These are phyloP conservation scores for Colletotrichum lini DNA, from an alignment of 2,329 filamentous ascomycete species.

Conservation along the genomic window DNA sequence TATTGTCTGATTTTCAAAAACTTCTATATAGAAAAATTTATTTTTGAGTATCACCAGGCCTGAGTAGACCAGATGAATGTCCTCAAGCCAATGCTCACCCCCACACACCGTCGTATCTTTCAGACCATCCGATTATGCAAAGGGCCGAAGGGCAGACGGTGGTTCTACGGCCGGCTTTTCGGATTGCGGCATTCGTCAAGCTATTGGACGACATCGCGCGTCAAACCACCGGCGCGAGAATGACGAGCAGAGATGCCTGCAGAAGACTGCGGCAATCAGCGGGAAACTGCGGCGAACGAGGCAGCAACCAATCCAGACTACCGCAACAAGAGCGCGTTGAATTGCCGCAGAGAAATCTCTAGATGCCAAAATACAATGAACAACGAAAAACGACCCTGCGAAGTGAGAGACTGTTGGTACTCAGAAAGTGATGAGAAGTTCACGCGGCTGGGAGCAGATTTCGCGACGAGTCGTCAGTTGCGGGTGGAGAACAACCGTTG, in stretches of 20 bases:
- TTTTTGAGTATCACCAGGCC: not conserved
- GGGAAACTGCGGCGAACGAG: not conserved
- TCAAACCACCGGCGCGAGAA: not conserved
- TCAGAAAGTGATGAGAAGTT: not conserved
- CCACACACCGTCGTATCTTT: not conserved
- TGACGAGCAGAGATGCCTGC: not conserved
- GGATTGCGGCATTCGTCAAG: constrained; percentile 10
- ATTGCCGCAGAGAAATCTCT: not conserved
- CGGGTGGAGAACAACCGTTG: constrained; percentile 28
- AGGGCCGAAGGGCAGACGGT: constrained; percentile 25
- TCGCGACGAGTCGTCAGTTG: constrained; percentile 17
- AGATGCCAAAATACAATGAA: no score
- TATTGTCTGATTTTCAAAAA: no score
- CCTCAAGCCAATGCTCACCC: no score
- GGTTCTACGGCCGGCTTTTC: not conserved
- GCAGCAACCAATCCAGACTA: not conserved
- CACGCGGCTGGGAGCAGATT: not conserved
- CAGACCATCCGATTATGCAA: not conserved
- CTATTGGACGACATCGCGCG: constrained; percentile 11
- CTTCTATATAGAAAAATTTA: no score
- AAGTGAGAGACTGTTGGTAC: not conserved
- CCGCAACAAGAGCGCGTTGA: not conserved
- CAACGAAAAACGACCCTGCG: no score
- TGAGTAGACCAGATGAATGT: not conserved
- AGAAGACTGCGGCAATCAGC: not conserved